Evolutionary conservation across 768 basidiomycete species (phyloP).

Genomic region (Lactarius akahatsu): DNA sequence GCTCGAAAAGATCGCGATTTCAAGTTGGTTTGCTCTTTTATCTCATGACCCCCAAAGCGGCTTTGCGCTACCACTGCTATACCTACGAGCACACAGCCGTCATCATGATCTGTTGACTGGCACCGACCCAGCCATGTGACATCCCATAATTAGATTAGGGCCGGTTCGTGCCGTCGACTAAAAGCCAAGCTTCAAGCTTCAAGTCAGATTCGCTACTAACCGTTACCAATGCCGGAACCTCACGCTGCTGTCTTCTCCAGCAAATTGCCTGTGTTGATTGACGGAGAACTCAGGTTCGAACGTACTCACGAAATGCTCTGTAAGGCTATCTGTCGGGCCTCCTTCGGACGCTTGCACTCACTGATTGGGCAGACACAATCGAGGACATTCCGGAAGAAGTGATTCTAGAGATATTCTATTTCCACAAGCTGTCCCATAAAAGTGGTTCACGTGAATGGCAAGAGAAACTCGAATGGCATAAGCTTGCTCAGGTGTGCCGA

Average conservation of each 20-base stretch:
- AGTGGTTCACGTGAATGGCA: background rate
- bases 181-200: too few species aligned
- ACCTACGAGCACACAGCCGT: too few species aligned
- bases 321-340: background rate
- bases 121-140: too few species aligned
- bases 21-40: too few species aligned
- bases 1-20: too few species aligned
- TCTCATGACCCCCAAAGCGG: too few species aligned
- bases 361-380: background rate
- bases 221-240: background rate
- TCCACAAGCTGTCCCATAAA: background rate
- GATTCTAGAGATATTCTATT: constrained; percentile 5
- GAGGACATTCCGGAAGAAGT: constrained; percentile 11
- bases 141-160: background rate
- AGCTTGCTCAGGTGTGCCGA: constrained; percentile 7
- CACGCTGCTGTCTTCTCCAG: background rate
- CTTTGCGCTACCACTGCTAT: too few species aligned
- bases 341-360: background rate
- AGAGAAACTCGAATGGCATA: background rate
- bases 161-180: too few species aligned
- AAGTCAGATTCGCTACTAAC: too few species aligned
- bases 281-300: background rate
- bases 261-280: background rate
- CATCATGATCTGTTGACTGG: too few species aligned
- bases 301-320: background rate